phyloP scores from a whole-genome alignment of 1,284 basidiomycete genomes.

The Pulchroboletus neoregius region DNA sequence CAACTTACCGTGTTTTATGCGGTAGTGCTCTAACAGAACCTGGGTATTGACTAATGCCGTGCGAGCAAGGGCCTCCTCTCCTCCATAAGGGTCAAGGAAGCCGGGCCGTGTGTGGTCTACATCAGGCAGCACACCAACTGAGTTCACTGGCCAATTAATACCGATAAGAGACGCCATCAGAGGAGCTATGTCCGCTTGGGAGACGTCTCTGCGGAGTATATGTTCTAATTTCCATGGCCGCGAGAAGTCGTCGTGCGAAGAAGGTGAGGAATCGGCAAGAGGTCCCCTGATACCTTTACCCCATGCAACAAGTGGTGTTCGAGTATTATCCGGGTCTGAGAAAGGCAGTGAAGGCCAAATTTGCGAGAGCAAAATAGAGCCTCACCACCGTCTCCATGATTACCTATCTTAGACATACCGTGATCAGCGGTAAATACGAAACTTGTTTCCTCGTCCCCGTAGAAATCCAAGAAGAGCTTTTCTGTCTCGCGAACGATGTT shows the following conservation, averaged over 20 bases:
- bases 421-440: slow-evolving; percentile 89
- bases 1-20: slow-evolving; percentile 66
- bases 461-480: slow-evolving; percentile 61
- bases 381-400: slow-evolving; percentile 85
- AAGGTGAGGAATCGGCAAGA: slow-evolving; percentile 47
- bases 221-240: slow-evolving; percentile 55
- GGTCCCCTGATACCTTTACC: slow-evolving; percentile 73
- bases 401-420: slow-evolving; percentile 87
- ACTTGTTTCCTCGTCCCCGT: slow-evolving; percentile 64
- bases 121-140: slow-evolving; percentile 71
- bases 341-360: slow-evolving; percentile 8
- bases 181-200: slow-evolving; percentile 81
- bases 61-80: slow-evolving; percentile 45
- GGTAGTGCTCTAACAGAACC: slow-evolving; percentile 78
- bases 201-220: slow-evolving; percentile 67
- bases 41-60: slow-evolving; percentile 71
- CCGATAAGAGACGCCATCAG: slow-evolving; percentile 77
- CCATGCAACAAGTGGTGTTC: slow-evolving; percentile 85
- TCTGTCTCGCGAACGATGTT: slow-evolving; percentile 70
- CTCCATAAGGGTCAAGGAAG: slow-evolving; percentile 42
- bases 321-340: slow-evolving; percentile 82
- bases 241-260: slow-evolving; percentile 70
- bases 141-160: slow-evolving; percentile 70
- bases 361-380: slow-evolving; percentile 7
- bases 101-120: slow-evolving; percentile 54